phyloP scores from a whole-genome alignment of 2,329 filamentous ascomycete genomes.

The Cadophora sp. region DNA sequence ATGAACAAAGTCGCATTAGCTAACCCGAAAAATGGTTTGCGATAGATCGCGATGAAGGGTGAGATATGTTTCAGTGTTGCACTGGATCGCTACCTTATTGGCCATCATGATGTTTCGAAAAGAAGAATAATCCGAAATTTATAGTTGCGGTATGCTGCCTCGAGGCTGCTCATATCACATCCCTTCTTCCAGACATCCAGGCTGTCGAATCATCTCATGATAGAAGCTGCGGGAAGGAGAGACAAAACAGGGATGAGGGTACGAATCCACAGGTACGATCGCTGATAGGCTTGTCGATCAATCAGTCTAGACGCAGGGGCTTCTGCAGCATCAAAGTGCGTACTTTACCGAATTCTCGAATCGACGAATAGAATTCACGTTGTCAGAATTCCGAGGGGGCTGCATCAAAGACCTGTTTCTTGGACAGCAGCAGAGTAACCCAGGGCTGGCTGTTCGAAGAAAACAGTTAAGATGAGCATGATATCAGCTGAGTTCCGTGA shows the following conservation, averaged over 20 bases:
- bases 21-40: not conserved
- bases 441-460: not conserved
- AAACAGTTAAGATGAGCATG: not conserved
- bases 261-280: constrained; percentile 14
- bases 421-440: not conserved
- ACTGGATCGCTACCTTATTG: constrained; percentile 6
- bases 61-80: constrained; percentile 15
- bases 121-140: constrained; percentile 19
- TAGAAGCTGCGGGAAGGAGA: constrained; percentile 1
- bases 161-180: not conserved
- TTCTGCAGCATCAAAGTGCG: constrained; percentile 10
- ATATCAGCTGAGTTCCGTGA: not conserved
- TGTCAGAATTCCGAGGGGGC: not conserved
- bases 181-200: not conserved
- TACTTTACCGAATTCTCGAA: not conserved
- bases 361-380: not conserved
- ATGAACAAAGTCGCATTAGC: not conserved
- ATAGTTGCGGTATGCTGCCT: constrained; percentile 18
- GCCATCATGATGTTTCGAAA: constrained; percentile 12
- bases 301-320: not conserved
- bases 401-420: not conserved
- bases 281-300: constrained; percentile 31
- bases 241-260: constrained; percentile 19
- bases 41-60: not conserved
- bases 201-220: constrained; percentile 20